Conservation (phyloP, 345 rosid species). For the Moricandia arvensis region DNA sequence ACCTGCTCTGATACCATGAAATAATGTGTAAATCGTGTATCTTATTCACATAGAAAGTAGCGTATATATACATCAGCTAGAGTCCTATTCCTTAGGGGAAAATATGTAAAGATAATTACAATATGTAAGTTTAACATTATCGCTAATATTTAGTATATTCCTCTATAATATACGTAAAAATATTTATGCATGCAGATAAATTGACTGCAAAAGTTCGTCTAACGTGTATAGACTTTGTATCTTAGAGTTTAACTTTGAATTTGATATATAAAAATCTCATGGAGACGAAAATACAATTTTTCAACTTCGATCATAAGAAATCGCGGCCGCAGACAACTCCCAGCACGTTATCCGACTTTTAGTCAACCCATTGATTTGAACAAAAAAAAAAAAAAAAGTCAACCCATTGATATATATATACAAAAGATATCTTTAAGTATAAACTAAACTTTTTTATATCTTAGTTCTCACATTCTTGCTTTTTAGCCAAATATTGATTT, state of each 20-base stretch:
- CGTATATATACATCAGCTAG: too few relatives aligned
- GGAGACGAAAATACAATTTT: conserved; percentile 22
- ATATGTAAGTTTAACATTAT: too few relatives aligned
- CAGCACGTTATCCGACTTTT: conserved; percentile 29
- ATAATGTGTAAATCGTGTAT: too few relatives aligned
- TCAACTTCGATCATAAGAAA: conserved; percentile 43
- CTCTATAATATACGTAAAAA: neutral
- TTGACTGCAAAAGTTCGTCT: neutral
- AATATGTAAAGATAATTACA: too few relatives aligned
- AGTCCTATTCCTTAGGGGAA: too few relatives aligned
- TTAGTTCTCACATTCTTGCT: conserved; percentile 31
- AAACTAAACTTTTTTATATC: conserved; percentile 16
- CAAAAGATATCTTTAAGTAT: neutral
- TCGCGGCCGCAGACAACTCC: conserved; percentile 35
- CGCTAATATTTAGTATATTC: too few relatives aligned
- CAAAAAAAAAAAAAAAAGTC: too few relatives aligned
- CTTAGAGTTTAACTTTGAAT: neutral
- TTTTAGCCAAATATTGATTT: conserved; percentile 13
- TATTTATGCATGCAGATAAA: conserved; percentile 7
- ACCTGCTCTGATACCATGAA: too few relatives aligned
- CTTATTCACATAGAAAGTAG: too few relatives aligned
- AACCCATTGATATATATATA: too few relatives aligned
- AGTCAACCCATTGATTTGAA: conserved; percentile 26
- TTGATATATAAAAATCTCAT: neutral
- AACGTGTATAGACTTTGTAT: neutral